Conservation (phyloP, 2,329 filamentous ascomycete genomes). For the Aquanectria penicillioides region DNA sequence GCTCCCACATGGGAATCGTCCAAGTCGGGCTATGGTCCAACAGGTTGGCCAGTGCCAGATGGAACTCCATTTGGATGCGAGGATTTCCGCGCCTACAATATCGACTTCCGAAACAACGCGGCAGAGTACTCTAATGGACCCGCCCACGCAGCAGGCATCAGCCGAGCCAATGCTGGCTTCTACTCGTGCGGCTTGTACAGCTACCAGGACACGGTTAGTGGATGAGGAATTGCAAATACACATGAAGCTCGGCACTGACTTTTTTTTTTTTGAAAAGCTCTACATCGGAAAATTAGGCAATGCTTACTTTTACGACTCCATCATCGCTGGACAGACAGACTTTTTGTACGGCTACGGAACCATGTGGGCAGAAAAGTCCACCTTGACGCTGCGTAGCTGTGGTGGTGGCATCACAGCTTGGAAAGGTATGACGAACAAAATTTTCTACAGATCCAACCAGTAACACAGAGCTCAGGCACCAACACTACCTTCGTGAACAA, state of each 20-base stretch:
- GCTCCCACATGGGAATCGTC: conserved; percentile 71
- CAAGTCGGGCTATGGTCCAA: conserved; percentile 69
- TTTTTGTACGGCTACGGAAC: conserved; percentile 77
- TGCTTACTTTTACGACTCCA: conserved; percentile 69
- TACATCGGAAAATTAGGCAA: conserved; percentile 75
- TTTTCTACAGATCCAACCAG: rapidly evolving
- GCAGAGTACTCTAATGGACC: conserved; percentile 62
- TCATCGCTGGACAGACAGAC: conserved; percentile 73
- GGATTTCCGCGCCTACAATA: conserved; percentile 73
- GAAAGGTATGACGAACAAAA: conserved; percentile 53
- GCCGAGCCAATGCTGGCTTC: conserved; percentile 72
- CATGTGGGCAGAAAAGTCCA: conserved; percentile 65
- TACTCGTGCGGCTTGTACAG: conserved; percentile 73
- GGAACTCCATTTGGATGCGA: conserved; percentile 71
- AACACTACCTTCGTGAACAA: conserved; percentile 74
- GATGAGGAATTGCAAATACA: too few species aligned
- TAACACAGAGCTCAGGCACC: conserved; percentile 39
- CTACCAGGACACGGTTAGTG: conserved; percentile 70
- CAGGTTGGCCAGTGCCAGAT: conserved; percentile 67
- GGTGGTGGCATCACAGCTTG: conserved; percentile 75
- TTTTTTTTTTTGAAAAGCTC: conserved; percentile 49
- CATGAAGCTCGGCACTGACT: background rate
- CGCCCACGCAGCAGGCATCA: conserved; percentile 66
- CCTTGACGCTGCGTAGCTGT: conserved; percentile 66
- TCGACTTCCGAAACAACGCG: conserved; percentile 71